Conservation (phyloP, 768 basidiomycete species). For the Sporobolomyces pararoseus region DNA sequence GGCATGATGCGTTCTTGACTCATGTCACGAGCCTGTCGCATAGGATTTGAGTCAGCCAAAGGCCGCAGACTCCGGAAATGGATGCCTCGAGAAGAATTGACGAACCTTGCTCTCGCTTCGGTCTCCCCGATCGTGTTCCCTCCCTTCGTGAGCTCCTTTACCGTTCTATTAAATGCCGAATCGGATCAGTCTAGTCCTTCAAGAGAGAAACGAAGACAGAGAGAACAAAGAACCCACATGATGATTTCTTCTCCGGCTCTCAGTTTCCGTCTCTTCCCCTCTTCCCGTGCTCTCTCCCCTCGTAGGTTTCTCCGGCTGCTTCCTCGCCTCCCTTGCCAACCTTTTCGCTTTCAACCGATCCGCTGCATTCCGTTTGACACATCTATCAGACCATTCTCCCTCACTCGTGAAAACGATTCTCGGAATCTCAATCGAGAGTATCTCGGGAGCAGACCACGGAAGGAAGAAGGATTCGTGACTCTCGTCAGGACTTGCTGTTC, state of each 20-base stretch:
- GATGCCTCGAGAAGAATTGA: neutral
- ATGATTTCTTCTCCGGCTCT: neutral
- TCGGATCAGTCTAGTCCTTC: too few relatives aligned
- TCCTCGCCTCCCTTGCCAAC: neutral
- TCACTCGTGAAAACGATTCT: conserved; percentile 14
- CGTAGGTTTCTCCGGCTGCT: neutral
- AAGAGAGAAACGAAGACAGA: too few relatives aligned
- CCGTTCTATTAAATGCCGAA: too few relatives aligned
- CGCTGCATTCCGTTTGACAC: conserved; percentile 19
- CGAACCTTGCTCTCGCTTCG: too few relatives aligned
- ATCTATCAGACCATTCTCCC: conserved; percentile 23
- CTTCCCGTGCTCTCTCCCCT: neutral
- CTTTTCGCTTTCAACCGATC: conserved; percentile 20
- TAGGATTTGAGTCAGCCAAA: too few relatives aligned
- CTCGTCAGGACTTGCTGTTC: too few relatives aligned
- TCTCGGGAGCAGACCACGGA: conserved; percentile 27
- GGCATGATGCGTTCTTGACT: neutral
- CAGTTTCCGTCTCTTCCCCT: neutral
- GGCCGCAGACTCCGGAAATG: too few relatives aligned
- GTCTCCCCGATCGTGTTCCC: too few relatives aligned
- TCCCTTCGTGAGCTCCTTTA: too few relatives aligned
- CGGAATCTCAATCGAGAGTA: conserved; percentile 31
- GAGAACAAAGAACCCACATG: neutral
- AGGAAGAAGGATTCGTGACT: conserved; percentile 32
- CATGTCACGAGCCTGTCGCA: neutral